phyloP scores from a whole-genome alignment of 352 stramenopile genomes.

The Phytophthora fragariae region DNA sequence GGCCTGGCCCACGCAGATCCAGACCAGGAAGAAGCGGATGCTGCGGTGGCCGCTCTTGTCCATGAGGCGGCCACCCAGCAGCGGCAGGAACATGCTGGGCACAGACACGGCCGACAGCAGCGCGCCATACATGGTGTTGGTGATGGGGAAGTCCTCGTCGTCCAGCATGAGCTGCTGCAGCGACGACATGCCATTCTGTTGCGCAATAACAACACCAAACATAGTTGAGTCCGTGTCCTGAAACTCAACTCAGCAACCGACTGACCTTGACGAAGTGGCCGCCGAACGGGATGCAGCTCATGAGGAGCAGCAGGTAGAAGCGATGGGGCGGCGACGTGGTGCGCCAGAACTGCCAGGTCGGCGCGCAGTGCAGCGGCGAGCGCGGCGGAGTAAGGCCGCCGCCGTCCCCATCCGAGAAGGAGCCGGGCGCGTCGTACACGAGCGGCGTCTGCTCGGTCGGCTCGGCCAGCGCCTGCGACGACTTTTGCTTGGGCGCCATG shows the following conservation, averaged over 20 bases:
- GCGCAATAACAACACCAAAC: neutral
- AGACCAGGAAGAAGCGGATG: constrained; percentile 83
- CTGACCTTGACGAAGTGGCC: constrained; percentile 88
- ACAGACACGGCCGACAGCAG: constrained; percentile 84
- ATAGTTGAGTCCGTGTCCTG: too few relatives aligned
- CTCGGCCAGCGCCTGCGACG: constrained; percentile 10
- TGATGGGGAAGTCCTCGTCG: constrained; percentile 65
- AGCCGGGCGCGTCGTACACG: constrained; percentile 16
- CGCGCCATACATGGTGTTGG: constrained; percentile 88
- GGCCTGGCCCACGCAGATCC: constrained; percentile 84
- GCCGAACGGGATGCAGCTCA: constrained; percentile 87
- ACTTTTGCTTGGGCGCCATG: constrained; percentile 43
- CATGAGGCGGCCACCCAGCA: constrained; percentile 77
- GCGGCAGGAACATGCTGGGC: constrained; percentile 85
- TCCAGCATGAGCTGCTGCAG: constrained; percentile 85
- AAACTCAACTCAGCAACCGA: neutral
- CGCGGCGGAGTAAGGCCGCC: constrained; percentile 20
- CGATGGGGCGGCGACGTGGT: constrained; percentile 71
- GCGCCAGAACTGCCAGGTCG: constrained; percentile 77
- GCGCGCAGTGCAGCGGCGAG: constrained; percentile 47
- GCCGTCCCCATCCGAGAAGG: constrained; percentile 38
- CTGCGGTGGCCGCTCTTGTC: constrained; percentile 81
- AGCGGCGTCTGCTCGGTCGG: constrained; percentile 47
- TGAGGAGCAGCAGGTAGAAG: constrained; percentile 86
- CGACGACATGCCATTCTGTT: constrained; percentile 82